Conservation (phyloP, 2,329 filamentous ascomycete genomes). For the Chrysoporthe deuterocubensis region DNA sequence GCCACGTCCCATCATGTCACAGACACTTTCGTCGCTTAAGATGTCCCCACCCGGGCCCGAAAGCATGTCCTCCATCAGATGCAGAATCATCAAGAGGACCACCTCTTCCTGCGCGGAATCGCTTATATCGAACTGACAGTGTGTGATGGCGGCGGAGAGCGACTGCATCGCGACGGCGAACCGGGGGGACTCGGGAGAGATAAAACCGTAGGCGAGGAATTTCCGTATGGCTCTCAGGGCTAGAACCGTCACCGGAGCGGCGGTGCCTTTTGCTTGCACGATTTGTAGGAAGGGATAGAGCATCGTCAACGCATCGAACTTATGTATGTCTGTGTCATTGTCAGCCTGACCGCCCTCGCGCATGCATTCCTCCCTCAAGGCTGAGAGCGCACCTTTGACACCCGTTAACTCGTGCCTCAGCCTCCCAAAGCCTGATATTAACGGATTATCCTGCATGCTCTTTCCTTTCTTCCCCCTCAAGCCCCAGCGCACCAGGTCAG, state of each 20-base stretch:
- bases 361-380: neutral
- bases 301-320: constrained; percentile 86
- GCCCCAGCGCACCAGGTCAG: constrained; percentile 77
- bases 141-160: constrained; percentile 91
- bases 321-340: constrained; percentile 69
- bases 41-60: constrained; percentile 90
- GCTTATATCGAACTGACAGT: constrained; percentile 96
- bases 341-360: constrained; percentile 33
- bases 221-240: constrained; percentile 93
- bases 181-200: constrained; percentile 81
- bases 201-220: constrained; percentile 93
- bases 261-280: constrained; percentile 93
- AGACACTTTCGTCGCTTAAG: constrained; percentile 96
- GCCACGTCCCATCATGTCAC: constrained; percentile 99
- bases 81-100: constrained; percentile 89
- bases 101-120: constrained; percentile 95
- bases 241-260: constrained; percentile 92
- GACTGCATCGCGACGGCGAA: constrained; percentile 93
- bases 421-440: constrained; percentile 93
- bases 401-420: constrained; percentile 85
- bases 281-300: constrained; percentile 95
- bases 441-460: constrained; percentile 95
- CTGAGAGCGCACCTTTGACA: constrained; percentile 67
- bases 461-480: constrained; percentile 93
- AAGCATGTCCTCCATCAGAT: constrained; percentile 98